Base-by-base conservation (phyloP, 345 rosid species). In the Sonneratia caseolaris region DNA sequence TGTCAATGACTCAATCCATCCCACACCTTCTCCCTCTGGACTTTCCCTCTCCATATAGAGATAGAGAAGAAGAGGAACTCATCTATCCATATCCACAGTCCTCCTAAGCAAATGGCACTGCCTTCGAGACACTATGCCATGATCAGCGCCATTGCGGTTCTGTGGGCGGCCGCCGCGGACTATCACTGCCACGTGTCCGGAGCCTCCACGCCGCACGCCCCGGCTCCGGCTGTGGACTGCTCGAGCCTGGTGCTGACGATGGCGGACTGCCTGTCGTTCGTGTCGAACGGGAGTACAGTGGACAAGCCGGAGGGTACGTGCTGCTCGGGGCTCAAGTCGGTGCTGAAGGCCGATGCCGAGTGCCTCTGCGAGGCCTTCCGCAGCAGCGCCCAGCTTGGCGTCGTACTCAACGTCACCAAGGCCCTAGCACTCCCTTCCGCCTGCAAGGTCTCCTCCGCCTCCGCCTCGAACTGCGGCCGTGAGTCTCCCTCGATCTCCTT, bases 301-400 rank as follows among this genome's bases (percentile, higher is more conserved):
- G 45, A 81, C 6, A 88, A 84, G 75, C 98, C 97, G 0, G 85
- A 83, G 49, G 81, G 81, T 0, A 73, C 80, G 3, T 93, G 97
- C 77, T 93, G 98, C 43, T 69, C 89, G 8, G 97, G 93, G 4
- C 73, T 91, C 38, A 85, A 88, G 80, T 84, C 88, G 11, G 96
- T 89, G 59, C 65, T 93, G 57, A 76, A 77, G 73, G 67, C 92
- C 15, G 83, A 86, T 72, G 83, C 98, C 0, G 82, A 78, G 68
- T 93, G 97, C 61, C 85, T 93, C 7, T 91, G 97, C 71, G 93
- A 86, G 77, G 93, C 85, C 35, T 91, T 86, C 55, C 88, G 87
- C 75, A 85, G 79, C 81, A 91, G 98, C 69, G 93, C 86, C 6
- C 84, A 88, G 48, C 73, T 84, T 12, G 97, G 98, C 47, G 83